Evolutionary conservation across 257 asterid species (phyloP).

Genomic region (Solanum bulbocastanum): DNA sequence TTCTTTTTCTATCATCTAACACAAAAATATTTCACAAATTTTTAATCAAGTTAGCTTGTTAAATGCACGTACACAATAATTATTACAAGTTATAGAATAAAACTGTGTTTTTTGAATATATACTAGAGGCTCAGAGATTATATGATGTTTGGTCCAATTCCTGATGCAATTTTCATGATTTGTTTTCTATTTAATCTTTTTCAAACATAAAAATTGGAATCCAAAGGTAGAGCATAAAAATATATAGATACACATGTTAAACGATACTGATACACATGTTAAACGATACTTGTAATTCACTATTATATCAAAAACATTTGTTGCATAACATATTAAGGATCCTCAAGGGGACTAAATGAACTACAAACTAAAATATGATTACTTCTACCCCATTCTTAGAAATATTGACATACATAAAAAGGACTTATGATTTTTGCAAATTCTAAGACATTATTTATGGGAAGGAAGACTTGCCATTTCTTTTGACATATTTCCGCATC

Average conservation of each 20-base stretch:
- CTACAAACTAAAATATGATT: neutral
- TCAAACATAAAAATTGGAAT: neutral
- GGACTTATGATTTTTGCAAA: neutral
- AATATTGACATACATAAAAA: neutral
- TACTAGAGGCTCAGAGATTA: neutral
- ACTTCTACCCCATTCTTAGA: neutral
- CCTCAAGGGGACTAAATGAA: neutral
- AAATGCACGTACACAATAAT: neutral
- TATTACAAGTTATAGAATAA: neutral
- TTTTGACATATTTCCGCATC: constrained; percentile 43
- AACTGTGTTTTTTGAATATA: neutral
- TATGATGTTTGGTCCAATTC: neutral
- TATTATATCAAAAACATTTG: neutral
- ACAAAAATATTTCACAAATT: neutral
- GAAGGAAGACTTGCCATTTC: neutral
- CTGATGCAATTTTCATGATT: neutral
- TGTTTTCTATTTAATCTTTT: neutral
- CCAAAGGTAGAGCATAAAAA: neutral
- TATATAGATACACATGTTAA: neutral
- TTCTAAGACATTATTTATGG: neutral
- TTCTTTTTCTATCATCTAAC: neutral
- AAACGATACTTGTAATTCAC: neutral
- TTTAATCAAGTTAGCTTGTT: neutral
- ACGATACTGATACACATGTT: neutral
- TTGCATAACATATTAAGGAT: neutral